Evolutionary conservation across 345 rosid species (phyloP).

Genomic region (Schrenkiella parvula): DNA sequence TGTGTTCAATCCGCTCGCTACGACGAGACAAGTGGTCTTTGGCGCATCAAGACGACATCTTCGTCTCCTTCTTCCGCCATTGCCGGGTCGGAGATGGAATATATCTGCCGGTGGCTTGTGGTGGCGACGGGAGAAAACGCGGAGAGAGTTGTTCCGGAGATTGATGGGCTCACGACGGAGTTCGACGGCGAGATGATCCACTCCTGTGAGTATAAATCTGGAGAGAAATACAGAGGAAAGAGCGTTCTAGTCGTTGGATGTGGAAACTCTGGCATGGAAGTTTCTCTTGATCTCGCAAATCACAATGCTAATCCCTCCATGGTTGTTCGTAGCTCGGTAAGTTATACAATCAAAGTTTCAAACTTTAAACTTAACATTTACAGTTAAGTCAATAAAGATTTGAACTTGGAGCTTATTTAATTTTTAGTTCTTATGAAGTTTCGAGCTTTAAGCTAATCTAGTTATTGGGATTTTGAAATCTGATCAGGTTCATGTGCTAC

Average conservation of each 20-base stretch:
- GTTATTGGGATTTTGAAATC: neutral
- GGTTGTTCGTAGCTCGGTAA: conserved; percentile 90
- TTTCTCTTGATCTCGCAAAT: conserved; percentile 85
- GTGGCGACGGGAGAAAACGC: conserved; percentile 99
- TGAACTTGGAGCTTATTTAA: neutral
- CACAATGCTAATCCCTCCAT: conserved; percentile 67
- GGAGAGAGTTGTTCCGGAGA: conserved; percentile 66
- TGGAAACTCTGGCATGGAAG: conserved; percentile 98
- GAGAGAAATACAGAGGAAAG: conserved; percentile 59
- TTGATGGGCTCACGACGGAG: conserved; percentile 55
- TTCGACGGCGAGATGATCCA: conserved; percentile 70
- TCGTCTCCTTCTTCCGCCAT: conserved; percentile 12
- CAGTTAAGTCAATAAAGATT: neutral
- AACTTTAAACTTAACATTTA: neutral
- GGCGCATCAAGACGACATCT: conserved; percentile 63
- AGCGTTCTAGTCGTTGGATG: conserved; percentile 87
- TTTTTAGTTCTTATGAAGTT: neutral
- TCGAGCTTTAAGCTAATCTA: neutral
- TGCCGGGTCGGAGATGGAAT: conserved; percentile 52
- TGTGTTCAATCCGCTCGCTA: conserved; percentile 75
- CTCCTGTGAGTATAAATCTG: conserved; percentile 71
- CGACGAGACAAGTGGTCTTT: conserved; percentile 69
- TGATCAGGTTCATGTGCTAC: conserved; percentile 63
- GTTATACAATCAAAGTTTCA: conserved; percentile 11
- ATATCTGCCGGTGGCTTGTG: conserved; percentile 85